Percentiles rank a stretch among this genome's conserved stretches.
Evolutionary conservation across 768 basidiomycete species (phyloP).

Genomic region (Lactifluus pinguis): DNA sequence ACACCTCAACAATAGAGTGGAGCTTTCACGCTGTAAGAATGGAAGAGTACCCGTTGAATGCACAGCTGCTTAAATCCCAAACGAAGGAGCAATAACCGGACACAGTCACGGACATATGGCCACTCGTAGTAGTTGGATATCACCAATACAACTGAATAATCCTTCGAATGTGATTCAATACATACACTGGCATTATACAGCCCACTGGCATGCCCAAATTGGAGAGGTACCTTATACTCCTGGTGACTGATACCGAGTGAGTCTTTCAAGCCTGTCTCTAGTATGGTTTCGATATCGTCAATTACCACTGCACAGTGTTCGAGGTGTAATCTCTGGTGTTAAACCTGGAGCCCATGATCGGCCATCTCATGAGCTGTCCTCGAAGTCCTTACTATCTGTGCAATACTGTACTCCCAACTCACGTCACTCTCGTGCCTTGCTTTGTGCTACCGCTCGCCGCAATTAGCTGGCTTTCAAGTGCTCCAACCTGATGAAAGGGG

Average conservation of each 20-base stretch:
- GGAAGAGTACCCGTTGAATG: conserved; percentile 66
- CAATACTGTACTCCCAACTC: too few relatives aligned
- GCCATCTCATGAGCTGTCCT: conserved; percentile 78
- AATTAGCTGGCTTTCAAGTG: too few relatives aligned
- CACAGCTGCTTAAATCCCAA: conserved; percentile 94
- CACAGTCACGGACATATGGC: conserved; percentile 69
- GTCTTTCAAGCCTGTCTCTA: conserved; percentile 51
- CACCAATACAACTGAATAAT: conserved; percentile 79
- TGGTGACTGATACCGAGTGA: conserved; percentile 43
- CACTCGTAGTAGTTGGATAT: conserved; percentile 90
- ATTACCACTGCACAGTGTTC: conserved; percentile 55
- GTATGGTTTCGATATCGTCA: conserved; percentile 69
- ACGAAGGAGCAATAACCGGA: conserved; percentile 57
- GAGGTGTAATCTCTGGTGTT: conserved; percentile 74
- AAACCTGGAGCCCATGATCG: conserved; percentile 64
- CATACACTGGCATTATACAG: too few relatives aligned
- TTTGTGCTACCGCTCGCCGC: too few relatives aligned
- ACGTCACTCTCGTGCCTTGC: too few relatives aligned
- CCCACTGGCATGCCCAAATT: background rate
- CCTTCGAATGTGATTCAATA: conserved; percentile 35
- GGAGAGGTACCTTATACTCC: conserved; percentile 49
- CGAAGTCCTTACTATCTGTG: too few relatives aligned
- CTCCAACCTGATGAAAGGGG: too few relatives aligned
- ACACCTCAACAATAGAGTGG: too few relatives aligned
- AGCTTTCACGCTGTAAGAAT: too few relatives aligned